These are phyloP conservation scores for Nemania bipapillata DNA, from an alignment of 2,329 filamentous ascomycete genomes.

Conservation along the genomic window DNA sequence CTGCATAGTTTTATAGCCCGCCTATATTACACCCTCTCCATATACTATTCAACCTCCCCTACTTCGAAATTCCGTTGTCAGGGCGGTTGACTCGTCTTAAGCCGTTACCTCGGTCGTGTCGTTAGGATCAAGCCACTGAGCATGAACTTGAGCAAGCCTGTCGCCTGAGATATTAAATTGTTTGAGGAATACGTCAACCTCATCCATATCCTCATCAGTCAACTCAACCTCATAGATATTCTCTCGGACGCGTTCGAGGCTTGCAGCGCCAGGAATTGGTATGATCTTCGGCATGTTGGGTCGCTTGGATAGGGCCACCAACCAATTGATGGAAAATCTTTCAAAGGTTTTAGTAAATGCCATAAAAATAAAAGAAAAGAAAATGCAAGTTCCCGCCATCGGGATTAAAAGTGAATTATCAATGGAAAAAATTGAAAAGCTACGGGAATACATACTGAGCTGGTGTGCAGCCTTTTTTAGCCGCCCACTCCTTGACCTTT, in stretches of 20 bases:
- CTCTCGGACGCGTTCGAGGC: slow-evolving; percentile 57
- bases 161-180: slow-evolving; percentile 50
- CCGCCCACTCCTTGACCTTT: slow-evolving; percentile 37
- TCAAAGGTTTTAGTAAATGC: neutral
- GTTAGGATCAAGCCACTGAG: slow-evolving; percentile 21
- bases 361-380: neutral
- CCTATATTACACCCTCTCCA: no score
- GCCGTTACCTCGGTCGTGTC: slow-evolving; percentile 30
- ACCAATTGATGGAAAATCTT: slow-evolving; percentile 42
- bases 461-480: slow-evolving; percentile 39
- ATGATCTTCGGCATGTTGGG: slow-evolving; percentile 58
- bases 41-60: neutral
- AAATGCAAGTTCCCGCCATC: no score
- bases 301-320: slow-evolving; percentile 44
- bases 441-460: slow-evolving; percentile 29
- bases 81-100: neutral
- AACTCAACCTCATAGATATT: slow-evolving; percentile 56
- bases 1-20: no score
- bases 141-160: neutral
- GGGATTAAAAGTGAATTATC: neutral
- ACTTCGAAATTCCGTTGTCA: neutral
- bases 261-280: slow-evolving; percentile 64
- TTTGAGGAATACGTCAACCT: slow-evolving; percentile 54
- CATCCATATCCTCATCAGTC: slow-evolving; percentile 51
- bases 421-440: no score